Conservation (phyloP, 2,329 filamentous ascomycete species). For the Colletotrichum eleusines region DNA sequence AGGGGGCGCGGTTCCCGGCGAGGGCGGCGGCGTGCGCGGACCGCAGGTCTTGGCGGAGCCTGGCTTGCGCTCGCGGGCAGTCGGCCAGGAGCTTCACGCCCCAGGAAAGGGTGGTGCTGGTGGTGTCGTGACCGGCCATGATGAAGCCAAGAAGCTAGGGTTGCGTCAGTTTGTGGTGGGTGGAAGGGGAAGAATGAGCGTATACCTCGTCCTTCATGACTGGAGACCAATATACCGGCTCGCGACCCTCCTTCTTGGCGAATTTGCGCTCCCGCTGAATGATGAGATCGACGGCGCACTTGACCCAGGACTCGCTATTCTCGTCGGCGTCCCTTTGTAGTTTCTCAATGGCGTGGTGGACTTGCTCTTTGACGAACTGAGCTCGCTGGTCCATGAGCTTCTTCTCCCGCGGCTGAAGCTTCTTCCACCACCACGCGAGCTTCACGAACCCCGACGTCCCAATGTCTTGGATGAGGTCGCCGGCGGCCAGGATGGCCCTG, state of each 20-base stretch:
- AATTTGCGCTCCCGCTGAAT: slow-evolving; percentile 3
- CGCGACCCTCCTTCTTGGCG: slow-evolving; percentile 30
- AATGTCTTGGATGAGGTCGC: background rate
- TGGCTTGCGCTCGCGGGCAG: background rate
- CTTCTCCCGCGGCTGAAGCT: background rate
- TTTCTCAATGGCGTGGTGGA: background rate
- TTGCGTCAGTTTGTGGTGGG: background rate
- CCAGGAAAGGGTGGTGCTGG: slow-evolving; percentile 46
- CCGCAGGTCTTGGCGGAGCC: slow-evolving; percentile 17
- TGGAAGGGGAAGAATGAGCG: too few species aligned
- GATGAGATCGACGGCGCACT: slow-evolving; percentile 13
- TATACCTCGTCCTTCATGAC: slow-evolving; percentile 27
- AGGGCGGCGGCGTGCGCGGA: slow-evolving; percentile 32
- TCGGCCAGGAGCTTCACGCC: slow-evolving; percentile 43
- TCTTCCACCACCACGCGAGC: slow-evolving; percentile 6
- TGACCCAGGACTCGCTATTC: background rate
- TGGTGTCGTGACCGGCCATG: slow-evolving; percentile 47
- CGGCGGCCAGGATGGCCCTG: background rate
- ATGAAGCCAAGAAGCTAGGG: background rate
- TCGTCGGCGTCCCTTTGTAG: background rate
- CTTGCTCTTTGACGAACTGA: slow-evolving; percentile 2
- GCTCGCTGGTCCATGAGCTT: background rate
- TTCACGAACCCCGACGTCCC: background rate
- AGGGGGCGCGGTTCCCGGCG: background rate
- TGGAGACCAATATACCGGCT: slow-evolving; percentile 3